These are phyloP conservation scores for Suillus spraguei DNA, from an alignment of 768 basidiomycete genomes.

Conservation along the genomic window DNA sequence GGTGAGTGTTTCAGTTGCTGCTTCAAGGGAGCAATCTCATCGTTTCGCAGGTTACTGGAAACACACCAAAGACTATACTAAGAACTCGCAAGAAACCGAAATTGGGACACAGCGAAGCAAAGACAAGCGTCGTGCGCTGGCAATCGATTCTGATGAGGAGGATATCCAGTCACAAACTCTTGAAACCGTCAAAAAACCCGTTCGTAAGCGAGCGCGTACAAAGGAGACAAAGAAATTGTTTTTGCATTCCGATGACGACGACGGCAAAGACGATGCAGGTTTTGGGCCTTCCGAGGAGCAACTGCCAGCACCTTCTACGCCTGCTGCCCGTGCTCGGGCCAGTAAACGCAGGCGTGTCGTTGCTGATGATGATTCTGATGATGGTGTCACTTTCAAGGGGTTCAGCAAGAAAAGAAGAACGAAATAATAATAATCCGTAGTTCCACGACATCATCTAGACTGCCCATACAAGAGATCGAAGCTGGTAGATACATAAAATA, in stretches of 20 bases:
- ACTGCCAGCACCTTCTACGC: background rate
- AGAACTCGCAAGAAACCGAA: constrained; percentile 20
- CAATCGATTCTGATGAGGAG: constrained; percentile 46
- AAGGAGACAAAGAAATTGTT: constrained; percentile 50
- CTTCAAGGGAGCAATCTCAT: constrained; percentile 10
- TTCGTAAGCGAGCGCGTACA: constrained; percentile 25
- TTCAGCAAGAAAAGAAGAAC: constrained; percentile 42
- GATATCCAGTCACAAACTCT: constrained; percentile 18
- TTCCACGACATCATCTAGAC: background rate
- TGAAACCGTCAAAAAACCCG: constrained; percentile 19
- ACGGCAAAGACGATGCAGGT: constrained; percentile 5
- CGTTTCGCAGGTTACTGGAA: constrained; percentile 58
- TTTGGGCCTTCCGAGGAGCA: background rate
- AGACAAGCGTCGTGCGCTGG: constrained; percentile 26
- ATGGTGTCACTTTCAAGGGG: constrained; percentile 70
- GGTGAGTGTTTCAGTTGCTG: constrained; percentile 37
- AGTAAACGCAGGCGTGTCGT: constrained; percentile 39
- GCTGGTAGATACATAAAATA: background rate
- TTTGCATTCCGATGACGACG: constrained; percentile 52
- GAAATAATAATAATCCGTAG: constrained; percentile 14
- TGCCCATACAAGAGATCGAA: background rate
- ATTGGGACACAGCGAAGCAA: constrained; percentile 17
- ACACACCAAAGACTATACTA: constrained; percentile 26
- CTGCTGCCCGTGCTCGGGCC: constrained; percentile 14
- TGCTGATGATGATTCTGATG: constrained; percentile 70